Evolutionary conservation across 345 rosid species (phyloP).

Genomic region (Ceriops tagal): DNA sequence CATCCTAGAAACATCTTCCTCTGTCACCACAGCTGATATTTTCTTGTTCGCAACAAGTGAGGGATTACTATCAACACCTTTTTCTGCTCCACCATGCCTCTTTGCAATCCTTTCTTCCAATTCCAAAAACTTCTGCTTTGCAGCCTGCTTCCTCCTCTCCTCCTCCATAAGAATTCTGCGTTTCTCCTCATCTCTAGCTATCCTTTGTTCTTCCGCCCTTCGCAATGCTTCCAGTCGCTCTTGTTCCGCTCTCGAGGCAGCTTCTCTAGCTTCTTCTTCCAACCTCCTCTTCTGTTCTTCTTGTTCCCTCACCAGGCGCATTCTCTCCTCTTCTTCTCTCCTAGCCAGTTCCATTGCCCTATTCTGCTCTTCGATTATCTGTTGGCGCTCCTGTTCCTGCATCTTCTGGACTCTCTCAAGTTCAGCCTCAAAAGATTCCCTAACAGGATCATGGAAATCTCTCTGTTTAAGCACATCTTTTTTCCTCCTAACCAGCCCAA

Average conservation of each 20-base stretch:
- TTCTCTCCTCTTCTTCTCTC: slow-evolving; percentile 86
- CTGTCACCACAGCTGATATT: slow-evolving; percentile 36
- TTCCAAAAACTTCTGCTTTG: slow-evolving; percentile 90
- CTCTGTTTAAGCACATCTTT: slow-evolving; percentile 65
- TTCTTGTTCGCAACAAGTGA: slow-evolving; percentile 52
- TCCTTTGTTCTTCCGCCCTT: slow-evolving; percentile 77
- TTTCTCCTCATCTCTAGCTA: slow-evolving; percentile 92
- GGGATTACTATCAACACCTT: slow-evolving; percentile 37
- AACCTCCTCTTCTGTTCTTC: slow-evolving; percentile 67
- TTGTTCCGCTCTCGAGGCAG: slow-evolving; percentile 87
- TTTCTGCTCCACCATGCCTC: slow-evolving; percentile 63
- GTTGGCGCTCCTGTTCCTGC: slow-evolving; percentile 87
- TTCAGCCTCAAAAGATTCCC: slow-evolving; percentile 99
- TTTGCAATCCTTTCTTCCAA: slow-evolving; percentile 89
- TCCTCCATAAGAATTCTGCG: slow-evolving; percentile 72
- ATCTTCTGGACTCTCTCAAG: slow-evolving; percentile 94
- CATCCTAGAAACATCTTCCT: slow-evolving; percentile 40
- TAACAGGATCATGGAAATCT: slow-evolving; percentile 86
- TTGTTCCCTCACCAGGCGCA: slow-evolving; percentile 69
- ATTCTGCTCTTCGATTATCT: slow-evolving; percentile 74
- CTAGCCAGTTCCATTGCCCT: slow-evolving; percentile 76
- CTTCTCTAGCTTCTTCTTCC: slow-evolving; percentile 87
- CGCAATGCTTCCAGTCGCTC: slow-evolving; percentile 66
- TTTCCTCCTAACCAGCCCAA: slow-evolving; percentile 75
- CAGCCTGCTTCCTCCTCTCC: slow-evolving; percentile 95